These are phyloP conservation scores for Monilinia fructigena DNA, from an alignment of 2,329 filamentous ascomycete genomes.

Conservation along the genomic window DNA sequence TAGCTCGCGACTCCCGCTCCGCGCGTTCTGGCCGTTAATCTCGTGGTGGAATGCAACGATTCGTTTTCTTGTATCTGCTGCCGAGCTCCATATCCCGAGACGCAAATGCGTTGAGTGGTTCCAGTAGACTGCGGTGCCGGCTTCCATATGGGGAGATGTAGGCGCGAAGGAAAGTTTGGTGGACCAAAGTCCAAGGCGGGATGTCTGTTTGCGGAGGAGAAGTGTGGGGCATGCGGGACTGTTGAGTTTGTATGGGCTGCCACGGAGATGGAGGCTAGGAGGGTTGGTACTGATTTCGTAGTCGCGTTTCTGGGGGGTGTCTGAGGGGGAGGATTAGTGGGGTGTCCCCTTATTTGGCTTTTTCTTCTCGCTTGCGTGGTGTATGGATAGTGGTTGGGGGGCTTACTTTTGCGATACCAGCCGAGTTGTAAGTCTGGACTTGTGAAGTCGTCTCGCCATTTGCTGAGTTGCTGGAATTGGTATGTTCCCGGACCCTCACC, in stretches of 20 bases:
- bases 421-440: conserved; percentile 4
- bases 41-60: neutral
- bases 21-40: neutral
- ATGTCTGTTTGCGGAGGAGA: conserved; percentile 15
- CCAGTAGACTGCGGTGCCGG: conserved; percentile 12
- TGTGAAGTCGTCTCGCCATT: conserved; percentile 13
- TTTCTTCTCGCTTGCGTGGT: too few species aligned
- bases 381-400: neutral
- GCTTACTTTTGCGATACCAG: conserved; percentile 19
- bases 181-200: conserved; percentile 9
- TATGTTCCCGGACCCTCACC: conserved; percentile 6
- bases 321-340: neutral
- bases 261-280: neutral
- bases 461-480: neutral
- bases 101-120: neutral
- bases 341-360: too few species aligned
- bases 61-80: neutral
- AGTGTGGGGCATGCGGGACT: conserved; percentile 10
- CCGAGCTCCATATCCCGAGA: neutral
- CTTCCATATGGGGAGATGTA: neutral
- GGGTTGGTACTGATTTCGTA: neutral
- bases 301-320: neutral
- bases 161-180: conserved; percentile 7
- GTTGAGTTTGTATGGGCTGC: conserved; percentile 1
- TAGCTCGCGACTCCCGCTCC: neutral